Conservation (phyloP, 352 stramenopile genomes). For the Pythium monospermum region DNA sequence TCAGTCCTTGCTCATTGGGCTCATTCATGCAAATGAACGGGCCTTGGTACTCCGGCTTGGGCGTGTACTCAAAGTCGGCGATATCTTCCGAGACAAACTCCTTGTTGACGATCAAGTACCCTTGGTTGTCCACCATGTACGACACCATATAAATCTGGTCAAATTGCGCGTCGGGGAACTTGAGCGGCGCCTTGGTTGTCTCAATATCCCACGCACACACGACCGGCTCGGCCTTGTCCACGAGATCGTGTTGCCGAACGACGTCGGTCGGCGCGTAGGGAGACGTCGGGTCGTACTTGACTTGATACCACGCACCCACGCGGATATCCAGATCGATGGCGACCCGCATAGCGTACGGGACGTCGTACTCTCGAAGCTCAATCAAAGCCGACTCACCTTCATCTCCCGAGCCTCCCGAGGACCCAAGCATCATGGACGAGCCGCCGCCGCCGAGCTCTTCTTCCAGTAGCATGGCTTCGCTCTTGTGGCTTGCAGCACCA, state of each 20-base stretch:
- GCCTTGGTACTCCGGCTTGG: constrained; percentile 86
- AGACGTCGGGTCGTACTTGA: constrained; percentile 71
- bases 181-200: constrained; percentile 97
- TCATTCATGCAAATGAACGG: constrained; percentile 98
- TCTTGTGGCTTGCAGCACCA: constrained; percentile 4
- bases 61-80: constrained; percentile 98
- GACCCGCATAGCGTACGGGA: constrained; percentile 95
- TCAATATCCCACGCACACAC: constrained; percentile 99
- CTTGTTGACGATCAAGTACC: constrained; percentile 96
- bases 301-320: constrained; percentile 96
- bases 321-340: constrained; percentile 96
- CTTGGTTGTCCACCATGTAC: constrained; percentile 97
- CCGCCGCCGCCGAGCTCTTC: constrained; percentile 39
- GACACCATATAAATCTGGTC: constrained; percentile 98
- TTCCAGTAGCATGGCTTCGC: constrained; percentile 10
- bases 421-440: constrained; percentile 19
- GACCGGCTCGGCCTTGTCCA: constrained; percentile 90
- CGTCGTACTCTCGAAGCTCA: constrained; percentile 98
- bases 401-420: constrained; percentile 24
- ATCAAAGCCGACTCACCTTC: constrained; percentile 73
- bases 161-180: constrained; percentile 96
- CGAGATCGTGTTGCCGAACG: constrained; percentile 73
- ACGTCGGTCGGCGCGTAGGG: constrained; percentile 51
- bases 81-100: constrained; percentile 97
- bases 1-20: constrained; percentile 67